These are phyloP conservation scores for Mycena capillaripes DNA, from an alignment of 768 basidiomycete species.

Conservation along the genomic window DNA sequence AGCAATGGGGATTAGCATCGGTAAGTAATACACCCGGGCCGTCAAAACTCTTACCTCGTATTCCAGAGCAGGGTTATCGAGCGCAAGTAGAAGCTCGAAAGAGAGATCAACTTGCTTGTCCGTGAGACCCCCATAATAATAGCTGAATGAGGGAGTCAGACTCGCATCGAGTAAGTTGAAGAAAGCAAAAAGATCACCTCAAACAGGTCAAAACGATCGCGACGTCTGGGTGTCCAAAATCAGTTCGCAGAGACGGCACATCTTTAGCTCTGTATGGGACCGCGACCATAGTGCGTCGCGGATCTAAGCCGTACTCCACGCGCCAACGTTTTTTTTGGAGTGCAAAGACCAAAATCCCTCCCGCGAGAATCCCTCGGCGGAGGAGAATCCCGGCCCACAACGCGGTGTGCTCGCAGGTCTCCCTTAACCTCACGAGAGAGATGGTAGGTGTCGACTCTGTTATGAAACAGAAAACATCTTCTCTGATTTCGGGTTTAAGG, in stretches of 20 bases:
- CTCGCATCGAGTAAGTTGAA: neutral
- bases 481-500: conserved; percentile 31
- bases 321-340: too few relatives aligned
- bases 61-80: conserved; percentile 56
- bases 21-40: neutral
- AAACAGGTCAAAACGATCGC: too few relatives aligned
- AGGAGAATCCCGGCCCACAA: conserved; percentile 54
- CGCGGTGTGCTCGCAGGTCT: conserved; percentile 30
- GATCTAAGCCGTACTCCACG: too few relatives aligned
- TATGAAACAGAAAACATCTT: conserved; percentile 42
- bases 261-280: too few relatives aligned
- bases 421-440: conserved; percentile 6
- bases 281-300: too few relatives aligned
- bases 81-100: conserved; percentile 54
- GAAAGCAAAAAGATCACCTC: too few relatives aligned
- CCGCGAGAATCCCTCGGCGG: too few relatives aligned
- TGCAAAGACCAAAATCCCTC: too few relatives aligned
- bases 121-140: conserved; percentile 63
- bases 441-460: conserved; percentile 20
- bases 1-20: neutral
- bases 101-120: conserved; percentile 51
- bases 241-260: too few relatives aligned
- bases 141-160: conserved; percentile 33
- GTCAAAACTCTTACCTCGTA: conserved; percentile 51
- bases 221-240: too few relatives aligned